These are phyloP conservation scores for Nemania sp. DNA, from an alignment of 2,329 filamentous ascomycete species.

Conservation along the genomic window DNA sequence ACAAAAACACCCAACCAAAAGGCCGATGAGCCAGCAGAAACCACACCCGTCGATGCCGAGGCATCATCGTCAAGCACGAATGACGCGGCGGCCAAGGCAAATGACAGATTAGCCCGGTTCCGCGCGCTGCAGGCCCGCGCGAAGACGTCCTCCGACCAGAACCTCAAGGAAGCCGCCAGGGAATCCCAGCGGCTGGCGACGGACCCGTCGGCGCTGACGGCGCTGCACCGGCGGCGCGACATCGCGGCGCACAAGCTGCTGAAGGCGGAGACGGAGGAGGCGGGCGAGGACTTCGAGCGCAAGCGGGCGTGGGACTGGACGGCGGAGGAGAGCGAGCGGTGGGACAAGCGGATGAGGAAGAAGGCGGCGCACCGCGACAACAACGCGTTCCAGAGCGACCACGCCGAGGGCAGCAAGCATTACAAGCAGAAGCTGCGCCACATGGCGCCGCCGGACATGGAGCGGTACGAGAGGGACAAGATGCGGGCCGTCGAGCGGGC, in stretches of 20 bases:
- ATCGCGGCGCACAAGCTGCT: slow-evolving; percentile 90
- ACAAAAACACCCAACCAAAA: slow-evolving; percentile 16
- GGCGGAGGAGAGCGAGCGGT: slow-evolving; percentile 87
- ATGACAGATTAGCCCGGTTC: slow-evolving; percentile 79
- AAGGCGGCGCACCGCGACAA: slow-evolving; percentile 80
- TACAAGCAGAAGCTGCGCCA: slow-evolving; percentile 90
- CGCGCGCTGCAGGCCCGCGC: slow-evolving; percentile 84
- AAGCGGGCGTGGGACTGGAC: slow-evolving; percentile 99
- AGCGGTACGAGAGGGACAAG: slow-evolving; percentile 86
- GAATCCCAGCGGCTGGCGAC: slow-evolving; percentile 80
- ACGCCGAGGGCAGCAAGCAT: slow-evolving; percentile 83
- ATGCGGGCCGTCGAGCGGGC: slow-evolving; percentile 82
- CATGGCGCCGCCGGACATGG: slow-evolving; percentile 75
- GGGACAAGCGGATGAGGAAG: slow-evolving; percentile 90
- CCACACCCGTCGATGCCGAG: background rate
- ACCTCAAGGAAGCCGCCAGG: slow-evolving; percentile 80
- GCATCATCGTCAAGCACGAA: slow-evolving; percentile 21
- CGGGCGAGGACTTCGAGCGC: slow-evolving; percentile 91
- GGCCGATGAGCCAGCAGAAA: background rate
- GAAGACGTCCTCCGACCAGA: slow-evolving; percentile 71
- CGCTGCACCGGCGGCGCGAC: slow-evolving; percentile 83
- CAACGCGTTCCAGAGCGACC: slow-evolving; percentile 88
- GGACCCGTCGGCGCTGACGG: slow-evolving; percentile 76
- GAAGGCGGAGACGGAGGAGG: slow-evolving; percentile 85
- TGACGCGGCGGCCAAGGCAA: slow-evolving; percentile 47